Evolutionary conservation across 768 basidiomycete species (phyloP).

Genomic region (Leucocoprinus birnbaumii): DNA sequence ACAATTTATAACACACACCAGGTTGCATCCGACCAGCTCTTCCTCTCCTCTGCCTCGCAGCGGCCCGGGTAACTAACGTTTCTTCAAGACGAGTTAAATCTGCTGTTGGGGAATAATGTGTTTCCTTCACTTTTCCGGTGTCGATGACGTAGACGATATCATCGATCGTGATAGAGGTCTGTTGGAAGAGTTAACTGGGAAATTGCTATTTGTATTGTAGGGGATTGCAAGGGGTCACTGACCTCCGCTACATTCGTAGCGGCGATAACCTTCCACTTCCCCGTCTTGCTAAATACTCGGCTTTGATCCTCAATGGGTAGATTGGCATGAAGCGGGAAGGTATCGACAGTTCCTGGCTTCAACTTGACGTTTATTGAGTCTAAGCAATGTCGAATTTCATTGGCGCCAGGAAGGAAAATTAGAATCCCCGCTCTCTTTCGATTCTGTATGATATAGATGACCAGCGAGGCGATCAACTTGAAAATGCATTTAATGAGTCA

Average conservation of each 20-base stretch:
- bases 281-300: conserved; percentile 61
- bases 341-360: conserved; percentile 36
- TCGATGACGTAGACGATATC: conserved; percentile 87
- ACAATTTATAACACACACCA: conserved; percentile 86
- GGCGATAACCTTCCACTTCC: conserved; percentile 80
- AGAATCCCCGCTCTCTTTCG: conserved; percentile 65
- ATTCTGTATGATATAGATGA: conserved; percentile 57
- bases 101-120: conserved; percentile 63
- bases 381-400: conserved; percentile 80
- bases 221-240: no score
- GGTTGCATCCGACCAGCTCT: conserved; percentile 86
- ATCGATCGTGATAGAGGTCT: conserved; percentile 92
- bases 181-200: no score
- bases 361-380: conserved; percentile 45
- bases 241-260: conserved; percentile 93
- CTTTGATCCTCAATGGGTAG: conserved; percentile 83
- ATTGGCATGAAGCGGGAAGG: conserved; percentile 88
- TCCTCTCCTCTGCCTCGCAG: conserved; percentile 81
- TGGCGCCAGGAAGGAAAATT: conserved; percentile 89
- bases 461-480: conserved; percentile 65
- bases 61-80: conserved; percentile 74
- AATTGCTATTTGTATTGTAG: no score
- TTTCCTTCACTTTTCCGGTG: conserved; percentile 84
- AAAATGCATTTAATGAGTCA: background rate
- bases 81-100: conserved; percentile 79